Percentiles rank a stretch among this genome's conserved stretches.
phyloP scores from a whole-genome alignment of 768 basidiomycete genomes.

The Trametes cubensis region DNA sequence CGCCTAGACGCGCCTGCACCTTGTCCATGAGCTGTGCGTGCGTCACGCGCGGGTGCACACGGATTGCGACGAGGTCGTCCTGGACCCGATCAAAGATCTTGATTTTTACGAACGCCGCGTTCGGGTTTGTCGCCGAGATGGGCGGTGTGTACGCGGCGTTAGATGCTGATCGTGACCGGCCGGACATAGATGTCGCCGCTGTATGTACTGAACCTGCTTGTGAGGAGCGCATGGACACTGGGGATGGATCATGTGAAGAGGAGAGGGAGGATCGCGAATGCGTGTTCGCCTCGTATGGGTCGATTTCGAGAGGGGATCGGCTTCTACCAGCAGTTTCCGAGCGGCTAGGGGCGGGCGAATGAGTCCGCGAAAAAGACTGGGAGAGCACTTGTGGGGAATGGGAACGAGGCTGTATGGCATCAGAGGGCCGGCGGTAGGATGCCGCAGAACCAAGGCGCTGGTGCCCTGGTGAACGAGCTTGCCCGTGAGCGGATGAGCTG shows the following conservation, averaged over 20 bases:
- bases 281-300: conserved; percentile 28
- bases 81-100: conserved; percentile 94
- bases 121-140: conserved; percentile 76
- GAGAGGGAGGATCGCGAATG: conserved; percentile 33
- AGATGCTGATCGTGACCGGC: conserved; percentile 61
- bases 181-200: conserved; percentile 33
- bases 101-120: conserved; percentile 94
- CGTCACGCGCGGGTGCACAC: conserved; percentile 91
- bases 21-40: conserved; percentile 89
- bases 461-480: conserved; percentile 18
- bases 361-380: conserved; percentile 29
- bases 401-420: conserved; percentile 10
- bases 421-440: conserved; percentile 24
- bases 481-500: conserved; percentile 13
- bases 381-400: conserved; percentile 23
- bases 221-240: conserved; percentile 39
- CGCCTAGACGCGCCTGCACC: conserved; percentile 83
- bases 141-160: conserved; percentile 64
- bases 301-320: conserved; percentile 30
- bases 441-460: conserved; percentile 21
- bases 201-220: conserved; percentile 54
- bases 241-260: conserved; percentile 30
- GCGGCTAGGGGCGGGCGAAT: conserved; percentile 21
- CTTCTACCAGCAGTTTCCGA: conserved; percentile 20
- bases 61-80: conserved; percentile 95